Evolutionary conservation across 139 green algal genomes (phyloP).

Genomic region (Volvox africanus): DNA sequence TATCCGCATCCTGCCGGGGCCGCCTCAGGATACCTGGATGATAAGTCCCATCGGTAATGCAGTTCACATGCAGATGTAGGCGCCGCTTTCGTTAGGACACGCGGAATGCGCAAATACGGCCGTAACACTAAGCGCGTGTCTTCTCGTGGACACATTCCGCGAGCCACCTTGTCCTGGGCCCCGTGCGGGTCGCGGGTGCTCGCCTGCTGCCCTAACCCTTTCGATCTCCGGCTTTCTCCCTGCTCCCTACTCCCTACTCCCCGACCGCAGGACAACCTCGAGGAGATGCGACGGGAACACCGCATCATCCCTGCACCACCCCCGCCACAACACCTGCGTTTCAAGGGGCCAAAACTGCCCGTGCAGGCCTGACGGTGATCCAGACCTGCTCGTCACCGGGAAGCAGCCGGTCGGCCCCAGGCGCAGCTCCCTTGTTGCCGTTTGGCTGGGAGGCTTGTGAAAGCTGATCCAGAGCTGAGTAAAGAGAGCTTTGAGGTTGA

Average conservation of each 20-base stretch:
- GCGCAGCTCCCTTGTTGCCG: too few relatives aligned
- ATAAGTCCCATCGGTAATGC: not conserved
- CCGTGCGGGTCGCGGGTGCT: not conserved
- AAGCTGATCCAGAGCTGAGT: too few relatives aligned
- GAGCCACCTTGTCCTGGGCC: not conserved
- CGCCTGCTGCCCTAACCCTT: not conserved
- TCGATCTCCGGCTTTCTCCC: not conserved
- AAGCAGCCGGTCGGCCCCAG: too few relatives aligned
- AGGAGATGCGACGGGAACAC: conserved; percentile 74
- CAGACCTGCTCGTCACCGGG: too few relatives aligned
- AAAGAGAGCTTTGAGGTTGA: too few relatives aligned
- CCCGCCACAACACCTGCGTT: conserved; percentile 51
- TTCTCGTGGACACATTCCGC: not conserved
- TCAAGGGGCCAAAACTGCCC: conserved; percentile 13
- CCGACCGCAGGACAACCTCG: conserved; percentile 68
- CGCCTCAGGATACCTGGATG: not conserved
- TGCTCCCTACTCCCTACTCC: not conserved
- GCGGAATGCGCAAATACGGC: not conserved
- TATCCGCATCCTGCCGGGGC: not conserved
- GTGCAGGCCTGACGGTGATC: too few relatives aligned
- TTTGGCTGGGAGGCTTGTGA: too few relatives aligned
- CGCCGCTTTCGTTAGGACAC: too few relatives aligned
- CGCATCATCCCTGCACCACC: conserved; percentile 79
- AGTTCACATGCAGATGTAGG: not conserved
- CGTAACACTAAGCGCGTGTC: not conserved